Percentiles rank a stretch among this genome's conserved stretches.
These are phyloP conservation scores for Delitschia confertaspora DNA, from an alignment of 495 filamentous ascomycete genomes.

Conservation along the genomic window DNA sequence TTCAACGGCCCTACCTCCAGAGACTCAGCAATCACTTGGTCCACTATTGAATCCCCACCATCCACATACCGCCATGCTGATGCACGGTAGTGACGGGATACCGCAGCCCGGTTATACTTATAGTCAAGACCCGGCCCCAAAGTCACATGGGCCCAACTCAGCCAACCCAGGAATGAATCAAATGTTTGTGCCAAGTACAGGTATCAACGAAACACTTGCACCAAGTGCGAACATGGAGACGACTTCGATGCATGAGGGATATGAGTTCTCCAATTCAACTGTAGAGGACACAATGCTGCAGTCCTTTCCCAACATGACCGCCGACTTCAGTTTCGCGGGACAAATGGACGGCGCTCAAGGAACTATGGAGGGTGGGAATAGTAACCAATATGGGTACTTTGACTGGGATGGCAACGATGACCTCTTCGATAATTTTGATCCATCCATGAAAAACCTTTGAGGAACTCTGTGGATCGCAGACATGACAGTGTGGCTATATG, in stretches of 20 bases:
- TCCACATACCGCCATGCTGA: slow-evolving; percentile 37
- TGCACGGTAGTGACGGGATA: slow-evolving; percentile 36
- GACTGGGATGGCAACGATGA: background rate
- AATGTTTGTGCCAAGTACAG: background rate
- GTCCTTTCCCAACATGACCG: background rate
- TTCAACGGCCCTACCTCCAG: slow-evolving; percentile 40
- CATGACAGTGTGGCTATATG: too few relatives aligned
- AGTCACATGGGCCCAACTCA: slow-evolving; percentile 2
- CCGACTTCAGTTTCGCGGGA: background rate
- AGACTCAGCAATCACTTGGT: slow-evolving; percentile 44
- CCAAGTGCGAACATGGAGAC: background rate
- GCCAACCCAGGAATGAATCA: slow-evolving; percentile 6
- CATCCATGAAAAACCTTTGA: too few relatives aligned
- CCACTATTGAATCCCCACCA: slow-evolving; percentile 38
- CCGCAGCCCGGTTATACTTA: slow-evolving; percentile 35
- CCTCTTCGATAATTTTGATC: too few relatives aligned
- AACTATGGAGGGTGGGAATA: background rate
- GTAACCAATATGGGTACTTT: background rate
- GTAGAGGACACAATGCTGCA: slow-evolving; percentile 4
- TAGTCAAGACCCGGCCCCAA: slow-evolving; percentile 28
- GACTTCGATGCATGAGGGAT: background rate
- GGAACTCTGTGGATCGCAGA: too few relatives aligned
- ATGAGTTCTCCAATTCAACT: background rate
- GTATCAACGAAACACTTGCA: slow-evolving; percentile 3
- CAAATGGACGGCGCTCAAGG: background rate